These are phyloP conservation scores for Barnettozyma wickerhamii DNA, from an alignment of 805 yeast genomes.

Conservation along the genomic window DNA sequence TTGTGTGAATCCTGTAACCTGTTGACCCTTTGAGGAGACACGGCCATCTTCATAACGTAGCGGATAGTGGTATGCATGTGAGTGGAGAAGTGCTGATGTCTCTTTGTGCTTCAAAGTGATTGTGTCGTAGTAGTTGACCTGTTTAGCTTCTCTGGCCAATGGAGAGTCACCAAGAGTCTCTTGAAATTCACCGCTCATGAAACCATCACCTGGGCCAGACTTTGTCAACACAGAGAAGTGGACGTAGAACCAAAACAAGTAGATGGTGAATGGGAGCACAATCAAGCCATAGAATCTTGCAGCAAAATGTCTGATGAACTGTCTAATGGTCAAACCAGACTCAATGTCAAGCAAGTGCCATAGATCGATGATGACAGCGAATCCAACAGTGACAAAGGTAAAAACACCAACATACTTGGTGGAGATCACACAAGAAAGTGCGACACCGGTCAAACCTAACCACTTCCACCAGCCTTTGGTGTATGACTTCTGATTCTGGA, in stretches of 20 bases:
- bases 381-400: conserved; percentile 83
- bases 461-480: conserved; percentile 78
- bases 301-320: conserved; percentile 62
- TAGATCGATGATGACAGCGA: conserved; percentile 78
- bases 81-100: conserved; percentile 76
- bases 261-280: conserved; percentile 75
- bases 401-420: conserved; percentile 96
- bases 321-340: conserved; percentile 55
- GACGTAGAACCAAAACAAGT: conserved; percentile 85
- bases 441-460: conserved; percentile 78
- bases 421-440: conserved; percentile 87
- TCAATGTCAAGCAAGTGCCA: conserved; percentile 81
- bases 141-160: conserved; percentile 63
- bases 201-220: conserved; percentile 94
- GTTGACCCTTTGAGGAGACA: conserved; percentile 90
- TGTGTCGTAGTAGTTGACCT: conserved; percentile 69
- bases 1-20: conserved; percentile 65
- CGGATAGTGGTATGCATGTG: conserved; percentile 74
- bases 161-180: conserved; percentile 85
- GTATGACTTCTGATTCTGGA: conserved; percentile 68
- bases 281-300: conserved; percentile 72
- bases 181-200: conserved; percentile 95
- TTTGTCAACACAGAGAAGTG: conserved; percentile 78
- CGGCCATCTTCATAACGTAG: conserved; percentile 95
- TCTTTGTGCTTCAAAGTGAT: conserved; percentile 78